A percentile compares a stretch with the other conserved stretches of the same genome.
Conservation (phyloP, 208 protist genomes). For the Leishmania martiniquensis region DNA sequence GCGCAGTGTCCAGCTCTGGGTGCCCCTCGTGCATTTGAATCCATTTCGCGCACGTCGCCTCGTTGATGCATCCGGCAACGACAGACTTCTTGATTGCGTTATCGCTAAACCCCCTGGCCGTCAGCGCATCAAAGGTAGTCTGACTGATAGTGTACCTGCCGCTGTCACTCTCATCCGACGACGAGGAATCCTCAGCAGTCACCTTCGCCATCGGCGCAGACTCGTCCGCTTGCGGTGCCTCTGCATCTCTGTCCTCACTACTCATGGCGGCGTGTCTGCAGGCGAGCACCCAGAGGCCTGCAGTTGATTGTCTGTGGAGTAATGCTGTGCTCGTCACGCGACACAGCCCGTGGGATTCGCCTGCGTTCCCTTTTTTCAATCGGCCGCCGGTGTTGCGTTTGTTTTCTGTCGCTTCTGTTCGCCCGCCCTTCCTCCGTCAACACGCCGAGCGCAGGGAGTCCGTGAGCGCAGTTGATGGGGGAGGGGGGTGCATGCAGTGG, state of each 20-base stretch:
- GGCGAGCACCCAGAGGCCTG: too few relatives aligned
- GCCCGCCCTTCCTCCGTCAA: neutral
- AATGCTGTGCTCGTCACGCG: neutral
- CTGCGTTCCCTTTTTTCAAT: too few relatives aligned
- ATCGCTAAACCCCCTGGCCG: constrained; percentile 71
- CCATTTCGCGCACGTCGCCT: constrained; percentile 80
- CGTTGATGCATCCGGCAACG: constrained; percentile 80
- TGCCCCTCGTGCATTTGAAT: constrained; percentile 86
- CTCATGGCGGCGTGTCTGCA: neutral
- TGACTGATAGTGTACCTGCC: constrained; percentile 58
- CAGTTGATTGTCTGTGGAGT: neutral
- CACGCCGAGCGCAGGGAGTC: neutral
- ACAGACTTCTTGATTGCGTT: constrained; percentile 92
- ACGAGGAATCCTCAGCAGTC: neutral
- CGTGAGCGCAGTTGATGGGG: neutral
- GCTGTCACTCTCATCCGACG: constrained; percentile 11
- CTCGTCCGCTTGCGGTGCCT: neutral
- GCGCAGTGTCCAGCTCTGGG: constrained; percentile 81
- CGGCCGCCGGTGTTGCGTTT: neutral
- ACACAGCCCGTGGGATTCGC: neutral
- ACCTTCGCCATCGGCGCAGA: neutral
- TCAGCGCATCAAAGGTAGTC: constrained; percentile 55
- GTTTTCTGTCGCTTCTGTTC: neutral
- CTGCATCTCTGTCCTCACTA: neutral
- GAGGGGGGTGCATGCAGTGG: neutral